Evolutionary conservation across 495 filamentous ascomycete species (phyloP), one percentile per base, ranked within the genome.

Genomic region (Ramalina peruviana): DNA sequence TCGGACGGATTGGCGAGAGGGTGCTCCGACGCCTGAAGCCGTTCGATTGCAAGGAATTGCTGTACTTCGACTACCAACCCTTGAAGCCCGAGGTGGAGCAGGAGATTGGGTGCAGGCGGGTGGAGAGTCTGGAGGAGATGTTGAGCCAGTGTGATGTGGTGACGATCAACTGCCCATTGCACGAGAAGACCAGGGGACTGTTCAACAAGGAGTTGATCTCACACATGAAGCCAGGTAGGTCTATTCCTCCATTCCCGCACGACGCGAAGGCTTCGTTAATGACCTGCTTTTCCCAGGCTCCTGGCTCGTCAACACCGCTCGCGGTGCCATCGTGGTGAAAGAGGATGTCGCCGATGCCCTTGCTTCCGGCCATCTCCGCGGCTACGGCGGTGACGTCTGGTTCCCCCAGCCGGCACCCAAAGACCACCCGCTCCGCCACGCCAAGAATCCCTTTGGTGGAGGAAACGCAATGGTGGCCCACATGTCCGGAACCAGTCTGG

Each of bases 131-230:
- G 57, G 90, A 96, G 76, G 92, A 98, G 70, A 84, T 98, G 81
- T 71, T 98, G 50, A 75, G 76, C 48, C 88, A 96, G 77, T 96
- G 89, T 68, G 92, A 98, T 58, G 85, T 98, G 39, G 92, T 98
- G 61, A 98, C 92, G 61, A 97, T 98, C 71, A 98, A 98, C 79
- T 96, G 90, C 79, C 92, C 92, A 53, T 79, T 98, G 54, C 92
- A 98, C 72, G 92, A 96, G 76, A 93, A 92, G 77, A 98, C 92
- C 41, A 74, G 77, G 30, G 92, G 92, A 54, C 65, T 98, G 58
- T 98, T 98, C 76, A 95, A 96, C 79, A 97, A 97, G 84, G 87
- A 96, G n/a, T 77, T 98, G 54, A 94, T 98, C 61, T 76, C 83
- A 60, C 96, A 96, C 85, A 98, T 98, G 92, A 98, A 98, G 86